Percentiles rank a stretch among this genome's conserved stretches.
These are phyloP conservation scores for Glebionis coronaria DNA, from an alignment of 129 eudicot genomes.

Conservation along the genomic window DNA sequence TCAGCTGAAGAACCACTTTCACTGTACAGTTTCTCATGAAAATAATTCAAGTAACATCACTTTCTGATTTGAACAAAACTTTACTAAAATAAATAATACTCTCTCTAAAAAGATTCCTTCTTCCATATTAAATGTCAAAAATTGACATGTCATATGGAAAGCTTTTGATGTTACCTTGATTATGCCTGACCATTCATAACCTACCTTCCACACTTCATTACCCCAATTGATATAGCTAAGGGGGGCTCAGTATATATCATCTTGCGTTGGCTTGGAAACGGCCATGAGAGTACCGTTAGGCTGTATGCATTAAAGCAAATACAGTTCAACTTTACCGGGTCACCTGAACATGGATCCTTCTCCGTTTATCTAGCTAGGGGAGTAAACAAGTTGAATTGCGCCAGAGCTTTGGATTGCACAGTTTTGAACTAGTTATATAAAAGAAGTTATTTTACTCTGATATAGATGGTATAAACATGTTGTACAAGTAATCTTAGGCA, in stretches of 20 bases:
- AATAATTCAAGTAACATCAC: conserved; percentile 25
- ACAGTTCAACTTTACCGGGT: too few species aligned
- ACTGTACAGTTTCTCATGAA: neutral
- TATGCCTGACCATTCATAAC: conserved; percentile 25
- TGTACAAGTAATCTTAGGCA: too few species aligned
- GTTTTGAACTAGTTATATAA: too few species aligned
- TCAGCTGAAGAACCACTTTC: conserved; percentile 20
- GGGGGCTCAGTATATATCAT: neutral
- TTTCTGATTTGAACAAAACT: conserved; percentile 15
- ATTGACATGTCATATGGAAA: conserved; percentile 24
- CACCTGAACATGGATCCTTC: too few species aligned
- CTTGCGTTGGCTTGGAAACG: too few species aligned
- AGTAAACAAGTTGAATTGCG: too few species aligned
- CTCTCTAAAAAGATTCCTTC: conserved; percentile 22
- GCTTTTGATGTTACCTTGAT: conserved; percentile 28
- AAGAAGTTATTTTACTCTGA: too few species aligned
- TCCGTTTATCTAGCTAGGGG: neutral
- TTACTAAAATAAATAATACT: neutral
- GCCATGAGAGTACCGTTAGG: too few species aligned
- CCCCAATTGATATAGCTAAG: neutral
- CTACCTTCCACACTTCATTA: conserved; percentile 19
- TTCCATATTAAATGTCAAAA: conserved; percentile 18
- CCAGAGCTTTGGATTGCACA: too few species aligned
- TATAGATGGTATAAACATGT: too few species aligned
- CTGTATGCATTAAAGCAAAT: too few species aligned